Conservation (phyloP, 2,329 filamentous ascomycete genomes). For the Exophiala oligosperma region DNA sequence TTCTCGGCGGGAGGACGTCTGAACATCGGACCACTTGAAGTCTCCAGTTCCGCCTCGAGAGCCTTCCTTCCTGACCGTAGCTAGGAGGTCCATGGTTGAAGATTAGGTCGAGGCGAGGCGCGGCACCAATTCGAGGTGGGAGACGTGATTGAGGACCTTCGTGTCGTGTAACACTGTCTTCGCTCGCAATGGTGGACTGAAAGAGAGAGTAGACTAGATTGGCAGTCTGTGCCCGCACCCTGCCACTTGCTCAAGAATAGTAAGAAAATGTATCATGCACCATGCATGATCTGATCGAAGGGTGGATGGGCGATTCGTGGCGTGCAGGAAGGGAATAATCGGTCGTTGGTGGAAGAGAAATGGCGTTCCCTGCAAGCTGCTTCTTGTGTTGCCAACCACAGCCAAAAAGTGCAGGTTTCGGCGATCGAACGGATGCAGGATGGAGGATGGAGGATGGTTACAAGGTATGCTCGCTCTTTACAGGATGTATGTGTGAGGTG, state of each 20-base stretch:
- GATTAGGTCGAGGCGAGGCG: not conserved
- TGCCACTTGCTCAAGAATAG: not conserved
- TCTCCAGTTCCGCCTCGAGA: slow-evolving; percentile 78
- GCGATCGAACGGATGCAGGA: slow-evolving; percentile 2
- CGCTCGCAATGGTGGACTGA: slow-evolving; percentile 1
- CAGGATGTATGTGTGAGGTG: no score
- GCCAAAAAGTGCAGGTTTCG: slow-evolving; percentile 15
- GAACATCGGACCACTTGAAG: slow-evolving; percentile 96
- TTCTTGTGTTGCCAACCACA: slow-evolving; percentile 17
- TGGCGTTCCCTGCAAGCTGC: slow-evolving; percentile 1
- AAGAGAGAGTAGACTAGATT: not conserved
- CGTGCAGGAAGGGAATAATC: slow-evolving; percentile 3
- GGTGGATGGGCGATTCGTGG: not conserved
- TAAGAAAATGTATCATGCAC: not conserved
- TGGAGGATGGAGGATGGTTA: not conserved
- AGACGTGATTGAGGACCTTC: not conserved
- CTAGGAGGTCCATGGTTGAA: slow-evolving; percentile 80
- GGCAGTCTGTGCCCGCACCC: not conserved
- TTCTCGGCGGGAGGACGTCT: slow-evolving; percentile 82
- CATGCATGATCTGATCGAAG: not conserved
- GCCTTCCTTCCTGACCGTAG: slow-evolving; percentile 87
- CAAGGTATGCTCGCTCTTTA: no score
- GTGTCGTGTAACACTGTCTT: slow-evolving; percentile 16
- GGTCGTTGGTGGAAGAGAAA: not conserved
- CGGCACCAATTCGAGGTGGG: slow-evolving; percentile 3